phyloP scores from a whole-genome alignment of 768 basidiomycete genomes.

The Chalciporus sphaerocephalus region DNA sequence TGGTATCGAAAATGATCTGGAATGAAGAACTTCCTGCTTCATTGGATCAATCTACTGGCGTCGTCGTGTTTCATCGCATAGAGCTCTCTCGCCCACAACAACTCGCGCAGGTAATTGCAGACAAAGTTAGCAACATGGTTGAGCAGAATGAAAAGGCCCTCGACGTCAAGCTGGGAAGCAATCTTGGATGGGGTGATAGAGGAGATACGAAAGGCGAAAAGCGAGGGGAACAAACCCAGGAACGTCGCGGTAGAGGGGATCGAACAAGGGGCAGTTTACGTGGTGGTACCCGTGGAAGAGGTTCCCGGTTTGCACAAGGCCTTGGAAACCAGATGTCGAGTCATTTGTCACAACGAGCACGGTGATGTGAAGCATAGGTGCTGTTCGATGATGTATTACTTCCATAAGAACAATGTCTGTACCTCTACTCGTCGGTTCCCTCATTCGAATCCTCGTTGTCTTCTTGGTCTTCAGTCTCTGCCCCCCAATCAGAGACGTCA shows the following conservation, averaged over 20 bases:
- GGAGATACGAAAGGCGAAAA: slow-evolving; percentile 62
- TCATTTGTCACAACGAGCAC: slow-evolving; percentile 19
- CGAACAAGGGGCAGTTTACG: slow-evolving; percentile 49
- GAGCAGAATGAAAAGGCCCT: slow-evolving; percentile 91
- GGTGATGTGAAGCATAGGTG: slow-evolving; percentile 8
- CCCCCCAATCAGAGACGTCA: slow-evolving; percentile 54
- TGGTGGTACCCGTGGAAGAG: slow-evolving; percentile 67
- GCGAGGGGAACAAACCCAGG: slow-evolving; percentile 73
- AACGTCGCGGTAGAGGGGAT: slow-evolving; percentile 72
- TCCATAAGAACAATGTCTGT: neutral
- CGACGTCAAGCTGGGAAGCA: slow-evolving; percentile 76
- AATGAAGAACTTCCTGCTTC: slow-evolving; percentile 92
- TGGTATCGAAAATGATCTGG: slow-evolving; percentile 99
- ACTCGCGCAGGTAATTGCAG: slow-evolving; percentile 83
- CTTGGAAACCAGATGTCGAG: slow-evolving; percentile 75
- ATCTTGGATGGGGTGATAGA: slow-evolving; percentile 51
- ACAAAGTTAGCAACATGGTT: slow-evolving; percentile 79
- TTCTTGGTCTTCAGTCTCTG: slow-evolving; percentile 28
- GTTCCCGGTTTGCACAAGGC: slow-evolving; percentile 78
- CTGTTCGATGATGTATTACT: slow-evolving; percentile 1
- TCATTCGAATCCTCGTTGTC: slow-evolving; percentile 15
- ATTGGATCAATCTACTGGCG: slow-evolving; percentile 84
- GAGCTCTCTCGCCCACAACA: slow-evolving; percentile 87
- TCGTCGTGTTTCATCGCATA: slow-evolving; percentile 89
- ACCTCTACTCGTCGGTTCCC: slow-evolving; percentile 4